phyloP scores from a whole-genome alignment of 352 stramenopile genomes.

The Halophytophthora polymorphica region DNA sequence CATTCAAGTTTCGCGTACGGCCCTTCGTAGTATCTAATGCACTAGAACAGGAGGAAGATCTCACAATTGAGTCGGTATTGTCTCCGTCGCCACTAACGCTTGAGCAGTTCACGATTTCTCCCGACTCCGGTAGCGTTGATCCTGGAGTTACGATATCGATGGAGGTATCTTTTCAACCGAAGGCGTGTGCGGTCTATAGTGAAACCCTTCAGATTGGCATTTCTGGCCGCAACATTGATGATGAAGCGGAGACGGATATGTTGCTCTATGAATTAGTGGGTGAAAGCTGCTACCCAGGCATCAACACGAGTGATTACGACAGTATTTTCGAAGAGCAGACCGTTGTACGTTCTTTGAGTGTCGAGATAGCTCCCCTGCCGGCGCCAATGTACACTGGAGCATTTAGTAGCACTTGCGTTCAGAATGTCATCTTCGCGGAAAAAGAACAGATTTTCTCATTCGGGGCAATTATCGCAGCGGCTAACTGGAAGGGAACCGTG shows the following conservation, averaged over 20 bases:
- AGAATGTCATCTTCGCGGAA: constrained; percentile 80
- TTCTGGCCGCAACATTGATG: constrained; percentile 60
- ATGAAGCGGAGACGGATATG: constrained; percentile 36
- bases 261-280: constrained; percentile 87
- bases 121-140: constrained; percentile 76
- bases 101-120: constrained; percentile 80
- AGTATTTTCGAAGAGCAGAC: constrained; percentile 95
- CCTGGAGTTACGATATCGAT: constrained; percentile 73
- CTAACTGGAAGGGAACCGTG: constrained; percentile 68
- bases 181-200: constrained; percentile 66
- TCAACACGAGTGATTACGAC: constrained; percentile 84
- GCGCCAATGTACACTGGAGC: constrained; percentile 12
- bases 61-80: constrained; percentile 44
- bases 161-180: constrained; percentile 81
- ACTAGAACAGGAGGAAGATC: constrained; percentile 1
- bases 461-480: constrained; percentile 69
- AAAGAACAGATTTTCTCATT: constrained; percentile 88
- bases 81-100: constrained; percentile 38
- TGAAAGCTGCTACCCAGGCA: constrained; percentile 93
- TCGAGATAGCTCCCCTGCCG: constrained; percentile 23
- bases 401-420: constrained; percentile 28
- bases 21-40: constrained; percentile 2
- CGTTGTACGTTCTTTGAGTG: constrained; percentile 77
- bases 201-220: constrained; percentile 75
- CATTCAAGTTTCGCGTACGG: constrained; percentile 85